Conservation (phyloP, 768 basidiomycete species). For the Psilocybe cubensis region DNA sequence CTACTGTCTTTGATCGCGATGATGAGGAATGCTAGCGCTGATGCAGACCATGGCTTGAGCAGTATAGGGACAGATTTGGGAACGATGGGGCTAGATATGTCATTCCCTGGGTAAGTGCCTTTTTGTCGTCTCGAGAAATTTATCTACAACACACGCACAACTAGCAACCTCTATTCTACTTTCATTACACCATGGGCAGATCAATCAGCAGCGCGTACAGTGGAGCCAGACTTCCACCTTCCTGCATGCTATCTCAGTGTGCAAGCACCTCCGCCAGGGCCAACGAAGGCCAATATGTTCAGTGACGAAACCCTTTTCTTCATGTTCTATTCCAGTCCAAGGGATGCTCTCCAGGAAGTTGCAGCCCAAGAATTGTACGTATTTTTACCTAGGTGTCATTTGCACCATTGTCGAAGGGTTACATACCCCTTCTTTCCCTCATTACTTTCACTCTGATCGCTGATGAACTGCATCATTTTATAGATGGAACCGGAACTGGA, state of each 20-base stretch:
- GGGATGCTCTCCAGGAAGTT: slow-evolving; percentile 91
- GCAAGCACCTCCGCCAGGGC: slow-evolving; percentile 83
- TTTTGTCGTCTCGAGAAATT: slow-evolving; percentile 14
- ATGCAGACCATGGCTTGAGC: slow-evolving; percentile 80
- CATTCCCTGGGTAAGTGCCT: slow-evolving; percentile 71
- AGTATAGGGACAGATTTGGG: slow-evolving; percentile 91
- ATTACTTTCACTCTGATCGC: slow-evolving; percentile 8
- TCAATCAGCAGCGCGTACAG: slow-evolving; percentile 78
- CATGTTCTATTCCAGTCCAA: slow-evolving; percentile 95
- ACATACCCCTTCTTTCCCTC: background rate
- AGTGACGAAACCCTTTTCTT: slow-evolving; percentile 97
- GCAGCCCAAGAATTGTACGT: slow-evolving; percentile 95
- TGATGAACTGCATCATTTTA: slow-evolving; percentile 10
- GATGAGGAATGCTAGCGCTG: slow-evolving; percentile 78
- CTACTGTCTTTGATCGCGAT: slow-evolving; percentile 82
- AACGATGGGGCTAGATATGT: slow-evolving; percentile 91
- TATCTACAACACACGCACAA: slow-evolving; percentile 14
- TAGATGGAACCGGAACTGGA: slow-evolving; percentile 94
- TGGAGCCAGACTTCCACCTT: slow-evolving; percentile 92
- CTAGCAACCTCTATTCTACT: slow-evolving; percentile 84
- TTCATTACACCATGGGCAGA: slow-evolving; percentile 98
- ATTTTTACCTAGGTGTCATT: slow-evolving; percentile 9
- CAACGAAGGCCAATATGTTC: slow-evolving; percentile 80
- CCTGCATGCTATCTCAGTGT: slow-evolving; percentile 91
- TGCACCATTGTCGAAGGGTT: background rate